Base-by-base conservation (phyloP, 352 stramenopile genomes). In the Plasmopara muralis region DNA sequence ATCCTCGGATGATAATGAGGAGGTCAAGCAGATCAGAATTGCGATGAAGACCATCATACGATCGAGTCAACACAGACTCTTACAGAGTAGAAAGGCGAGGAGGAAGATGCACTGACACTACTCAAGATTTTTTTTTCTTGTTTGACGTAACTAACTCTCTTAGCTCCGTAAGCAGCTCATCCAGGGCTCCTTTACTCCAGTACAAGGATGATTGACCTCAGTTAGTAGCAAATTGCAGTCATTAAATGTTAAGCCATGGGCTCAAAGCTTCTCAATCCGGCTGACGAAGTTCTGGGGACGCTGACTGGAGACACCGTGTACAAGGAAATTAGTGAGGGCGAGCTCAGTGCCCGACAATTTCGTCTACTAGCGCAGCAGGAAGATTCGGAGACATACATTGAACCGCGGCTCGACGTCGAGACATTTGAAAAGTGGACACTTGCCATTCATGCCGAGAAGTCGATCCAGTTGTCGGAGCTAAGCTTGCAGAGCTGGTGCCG, bases 351-450 rank as follows among this genome's bases (percentile, higher is more conserved):
- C 12, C 69, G 73, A 18, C 69, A 73, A 16, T 86, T 84, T 45
- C 63, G 77, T 0, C 44, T 89, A 39, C 43, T 83, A 45, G 77
- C 77, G 16, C 55, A 86, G 10, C 77, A 89, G 41, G 73, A 85
- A 48, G 74, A 84, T 38, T 57, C 69, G 7, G 67, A 85, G 41
- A 89, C 77, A 54, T 89, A 86, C 55, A 46, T 75, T 4, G 67
- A 86, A 0, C 62, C 68, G 18, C 77, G 75, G 9, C 40, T 83
- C 14, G 74, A 86, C 33, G 34, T 67, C 0, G 71, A 85, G 53
- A 82, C 77, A 4, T 89, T 86, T 55, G 59, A 72, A 31, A 85
- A 85, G 61, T 89, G 77, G 77, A 68, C 71, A 43, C 29, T 57
- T 5, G 43, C 47, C 4, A 70, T 70, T 6, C 46, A 56, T 0